phyloP scores from a whole-genome alignment of 2,329 filamentous ascomycete species.

The Talaromyces atroroseus region DNA sequence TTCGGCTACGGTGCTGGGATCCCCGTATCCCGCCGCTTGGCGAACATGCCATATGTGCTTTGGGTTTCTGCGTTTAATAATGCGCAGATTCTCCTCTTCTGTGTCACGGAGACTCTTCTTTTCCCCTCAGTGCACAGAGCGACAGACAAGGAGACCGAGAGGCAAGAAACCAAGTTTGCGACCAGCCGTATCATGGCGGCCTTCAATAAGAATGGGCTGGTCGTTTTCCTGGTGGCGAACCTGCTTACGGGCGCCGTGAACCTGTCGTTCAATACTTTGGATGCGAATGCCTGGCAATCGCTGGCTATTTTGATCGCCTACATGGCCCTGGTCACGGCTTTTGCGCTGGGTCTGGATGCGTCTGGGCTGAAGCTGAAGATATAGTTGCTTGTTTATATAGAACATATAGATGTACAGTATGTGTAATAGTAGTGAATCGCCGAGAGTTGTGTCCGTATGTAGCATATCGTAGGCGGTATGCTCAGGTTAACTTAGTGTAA shows the following conservation, averaged over 20 bases:
- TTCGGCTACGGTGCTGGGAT: slow-evolving; percentile 63
- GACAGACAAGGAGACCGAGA: slow-evolving; percentile 51
- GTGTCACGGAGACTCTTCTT: slow-evolving; percentile 67
- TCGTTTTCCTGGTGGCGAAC: slow-evolving; percentile 81
- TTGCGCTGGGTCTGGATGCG: slow-evolving; percentile 50
- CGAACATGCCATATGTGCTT: slow-evolving; percentile 87
- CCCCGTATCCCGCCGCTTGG: slow-evolving; percentile 77
- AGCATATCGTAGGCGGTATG: not conserved
- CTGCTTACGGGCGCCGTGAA: slow-evolving; percentile 85
- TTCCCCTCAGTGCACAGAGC: slow-evolving; percentile 68
- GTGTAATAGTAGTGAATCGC: not conserved
- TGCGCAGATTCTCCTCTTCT: slow-evolving; percentile 73
- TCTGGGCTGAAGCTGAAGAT: slow-evolving; percentile 29
- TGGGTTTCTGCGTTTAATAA: slow-evolving; percentile 93
- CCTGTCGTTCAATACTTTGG: slow-evolving; percentile 74
- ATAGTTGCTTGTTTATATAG: slow-evolving; percentile 8
- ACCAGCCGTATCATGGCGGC: slow-evolving; percentile 78
- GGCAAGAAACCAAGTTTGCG: slow-evolving; percentile 58
- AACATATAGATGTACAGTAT: not conserved
- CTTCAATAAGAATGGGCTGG: slow-evolving; percentile 83
- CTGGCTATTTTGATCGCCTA: slow-evolving; percentile 74
- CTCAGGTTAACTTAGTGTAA: not conserved
- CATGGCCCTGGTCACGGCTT: slow-evolving; percentile 57
- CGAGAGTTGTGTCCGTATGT: too few species aligned
- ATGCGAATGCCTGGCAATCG: slow-evolving; percentile 58